Conservation (phyloP, 164 flowering plant species). For the Piper betle region DNA sequence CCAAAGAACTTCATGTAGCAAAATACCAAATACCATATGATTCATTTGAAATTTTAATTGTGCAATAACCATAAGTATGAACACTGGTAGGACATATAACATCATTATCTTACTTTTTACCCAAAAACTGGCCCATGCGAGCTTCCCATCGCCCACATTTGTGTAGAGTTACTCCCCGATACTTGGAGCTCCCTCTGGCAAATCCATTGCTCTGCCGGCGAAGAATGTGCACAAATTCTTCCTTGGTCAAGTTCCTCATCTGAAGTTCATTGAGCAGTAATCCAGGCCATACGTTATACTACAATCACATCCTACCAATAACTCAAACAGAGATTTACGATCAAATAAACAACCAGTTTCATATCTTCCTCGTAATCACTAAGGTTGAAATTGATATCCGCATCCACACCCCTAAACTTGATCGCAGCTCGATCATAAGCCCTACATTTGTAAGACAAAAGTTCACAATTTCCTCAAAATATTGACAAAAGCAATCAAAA, state of each 20-base stretch:
- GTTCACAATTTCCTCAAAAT: not conserved
- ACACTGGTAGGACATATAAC: not conserved
- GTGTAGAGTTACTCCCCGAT: constrained; percentile 70
- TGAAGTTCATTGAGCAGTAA: constrained; percentile 10
- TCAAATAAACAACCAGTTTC: constrained; percentile 35
- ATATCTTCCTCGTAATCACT: constrained; percentile 73
- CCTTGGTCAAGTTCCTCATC: constrained; percentile 65
- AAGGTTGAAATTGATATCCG: constrained; percentile 72
- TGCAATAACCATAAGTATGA: not conserved
- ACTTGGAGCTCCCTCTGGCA: constrained; percentile 72
- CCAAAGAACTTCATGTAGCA: no score
- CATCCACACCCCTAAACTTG: constrained; percentile 82
- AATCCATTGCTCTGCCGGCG: constrained; percentile 85
- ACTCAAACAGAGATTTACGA: not conserved
- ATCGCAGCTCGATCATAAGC: constrained; percentile 95
- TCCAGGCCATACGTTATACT: not conserved
- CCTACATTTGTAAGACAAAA: constrained; percentile 22
- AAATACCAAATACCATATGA: not conserved
- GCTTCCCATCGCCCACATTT: constrained; percentile 94
- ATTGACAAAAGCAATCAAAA: not conserved
- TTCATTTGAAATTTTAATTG: not conserved
- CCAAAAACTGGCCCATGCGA: constrained; percentile 75
- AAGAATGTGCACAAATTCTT: constrained; percentile 76
- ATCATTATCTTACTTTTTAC: constrained; percentile 56
- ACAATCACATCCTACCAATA: not conserved